Percentiles rank a stretch among this genome's conserved stretches.
These are phyloP conservation scores for Omphalotus olearius DNA, from an alignment of 1,284 basidiomycete genomes.

Conservation along the genomic window DNA sequence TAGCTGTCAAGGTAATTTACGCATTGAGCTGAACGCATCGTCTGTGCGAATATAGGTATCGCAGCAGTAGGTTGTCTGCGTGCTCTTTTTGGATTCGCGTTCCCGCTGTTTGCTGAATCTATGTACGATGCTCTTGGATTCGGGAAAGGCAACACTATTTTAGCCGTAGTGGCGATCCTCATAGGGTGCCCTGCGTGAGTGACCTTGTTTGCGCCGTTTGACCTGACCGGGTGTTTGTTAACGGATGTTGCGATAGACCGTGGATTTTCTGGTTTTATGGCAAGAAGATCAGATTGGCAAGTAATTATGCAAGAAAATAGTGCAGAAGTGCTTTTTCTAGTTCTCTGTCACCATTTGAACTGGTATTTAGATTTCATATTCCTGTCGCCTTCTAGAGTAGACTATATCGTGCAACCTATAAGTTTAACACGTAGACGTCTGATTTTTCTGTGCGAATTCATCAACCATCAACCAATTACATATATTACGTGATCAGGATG, in stretches of 20 bases:
- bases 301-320: slow-evolving; percentile 12
- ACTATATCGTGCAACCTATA: no score
- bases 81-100: slow-evolving; percentile 59
- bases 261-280: slow-evolving; percentile 16
- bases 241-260: slow-evolving; percentile 4
- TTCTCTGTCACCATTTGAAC: no score
- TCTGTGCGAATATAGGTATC: slow-evolving; percentile 34
- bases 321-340: not conserved
- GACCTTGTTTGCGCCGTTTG: not conserved
- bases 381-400: no score
- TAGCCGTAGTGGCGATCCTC: slow-evolving; percentile 50
- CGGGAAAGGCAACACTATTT: slow-evolving; percentile 60
- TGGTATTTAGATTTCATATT: no score
- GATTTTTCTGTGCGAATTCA: no score
- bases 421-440: no score
- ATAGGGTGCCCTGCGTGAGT: slow-evolving; percentile 65
- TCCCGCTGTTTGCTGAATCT: slow-evolving; percentile 62
- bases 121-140: slow-evolving; percentile 64
- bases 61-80: slow-evolving; percentile 56
- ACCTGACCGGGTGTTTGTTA: not conserved
- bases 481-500: no score
- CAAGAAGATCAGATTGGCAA: slow-evolving; percentile 9
- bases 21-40: not conserved
- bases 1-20: slow-evolving; percentile 12
- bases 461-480: no score